Conservation (phyloP, 2,329 filamentous ascomycete species). For the Cladorrhinum sp. region DNA sequence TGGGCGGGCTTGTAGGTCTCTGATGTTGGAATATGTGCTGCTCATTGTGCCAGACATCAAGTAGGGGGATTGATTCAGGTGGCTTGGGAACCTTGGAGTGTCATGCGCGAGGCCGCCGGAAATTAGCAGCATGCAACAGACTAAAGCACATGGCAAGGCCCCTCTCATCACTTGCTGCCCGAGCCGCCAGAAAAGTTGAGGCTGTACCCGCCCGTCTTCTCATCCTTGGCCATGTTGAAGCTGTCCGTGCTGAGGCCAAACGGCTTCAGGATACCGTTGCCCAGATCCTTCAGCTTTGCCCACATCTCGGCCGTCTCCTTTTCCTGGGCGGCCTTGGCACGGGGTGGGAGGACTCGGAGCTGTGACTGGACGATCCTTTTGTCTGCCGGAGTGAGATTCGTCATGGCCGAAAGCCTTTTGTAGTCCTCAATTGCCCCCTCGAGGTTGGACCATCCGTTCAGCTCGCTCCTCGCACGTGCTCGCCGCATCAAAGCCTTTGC, state of each 20-base stretch:
- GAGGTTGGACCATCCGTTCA: constrained; percentile 75
- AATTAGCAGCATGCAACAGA: too few relatives aligned
- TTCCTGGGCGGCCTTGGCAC: constrained; percentile 75
- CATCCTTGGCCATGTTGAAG: constrained; percentile 91
- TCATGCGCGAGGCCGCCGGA: too few relatives aligned
- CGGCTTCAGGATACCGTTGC: constrained; percentile 86
- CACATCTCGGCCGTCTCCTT: constrained; percentile 95
- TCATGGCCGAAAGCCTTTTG: constrained; percentile 57
- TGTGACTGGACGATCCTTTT: constrained; percentile 64
- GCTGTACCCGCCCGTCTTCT: constrained; percentile 85
- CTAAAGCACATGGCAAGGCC: too few relatives aligned
- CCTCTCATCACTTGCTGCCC: constrained; percentile 6
- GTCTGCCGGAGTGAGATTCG: constrained; percentile 63
- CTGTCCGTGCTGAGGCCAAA: constrained; percentile 94
- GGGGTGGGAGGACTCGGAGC: constrained; percentile 61
- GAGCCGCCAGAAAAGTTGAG: constrained; percentile 66
- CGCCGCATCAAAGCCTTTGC: constrained; percentile 80
- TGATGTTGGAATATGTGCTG: too few relatives aligned
- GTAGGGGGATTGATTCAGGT: too few relatives aligned
- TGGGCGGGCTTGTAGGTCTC: too few relatives aligned
- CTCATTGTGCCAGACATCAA: too few relatives aligned
- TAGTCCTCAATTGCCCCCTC: constrained; percentile 80
- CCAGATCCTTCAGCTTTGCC: constrained; percentile 88
- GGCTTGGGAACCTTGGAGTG: too few relatives aligned
- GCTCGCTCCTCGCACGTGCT: constrained; percentile 67